Base-by-base conservation (phyloP, 2,329 filamentous ascomycete genomes). In the Diaporthe aspalathi region DNA sequence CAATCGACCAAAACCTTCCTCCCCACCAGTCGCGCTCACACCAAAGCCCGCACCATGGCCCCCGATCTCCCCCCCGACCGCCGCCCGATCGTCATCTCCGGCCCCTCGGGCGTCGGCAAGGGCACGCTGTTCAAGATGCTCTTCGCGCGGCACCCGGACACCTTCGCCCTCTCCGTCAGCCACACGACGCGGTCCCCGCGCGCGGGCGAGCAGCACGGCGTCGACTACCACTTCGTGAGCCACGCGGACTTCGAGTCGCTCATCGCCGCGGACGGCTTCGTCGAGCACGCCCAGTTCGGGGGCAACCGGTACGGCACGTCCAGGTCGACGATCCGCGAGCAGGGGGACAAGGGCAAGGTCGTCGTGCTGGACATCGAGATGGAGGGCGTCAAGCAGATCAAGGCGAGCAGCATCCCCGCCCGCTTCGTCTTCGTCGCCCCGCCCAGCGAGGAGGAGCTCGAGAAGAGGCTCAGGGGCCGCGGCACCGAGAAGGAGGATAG, bases 321-420 rank as follows among this genome's bases (percentile, higher is more conserved):
- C 79, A 91, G 94, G 78, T 86, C 88, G 81, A 94, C 94, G 35
- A 94, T 97, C 74, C 88, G 91, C 81, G 90, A 93, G 77, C 91
- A 95, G 80, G 88, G 88, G 2, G 88, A 89, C 73, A 89, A 91
- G 83, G 92, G 91, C 22, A 88, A 87, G 77, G 89, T 94, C 52
- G 95, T 95, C 73, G 90, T 98, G 60, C 84, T 98, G 76, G 95
- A 98, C 81, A 98, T 98, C 79, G 95, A 98, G 87, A 97, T 98
- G 94, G 94, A 97, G 90, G 95, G 95, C 73, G 94, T 98, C 71
- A 97, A 97, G 85, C 95, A 98, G 83, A 93, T 98, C 78, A 94
- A 94, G 81, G 88, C 88, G 73, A 93, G 92, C 63, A 87, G 87
- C 76, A 88, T 95, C 74, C 87, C 91, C 70, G 93, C 94, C 9